Evolutionary conservation across 495 filamentous ascomycete genomes (phyloP).

Genomic region (Penicillium silybi): DNA sequence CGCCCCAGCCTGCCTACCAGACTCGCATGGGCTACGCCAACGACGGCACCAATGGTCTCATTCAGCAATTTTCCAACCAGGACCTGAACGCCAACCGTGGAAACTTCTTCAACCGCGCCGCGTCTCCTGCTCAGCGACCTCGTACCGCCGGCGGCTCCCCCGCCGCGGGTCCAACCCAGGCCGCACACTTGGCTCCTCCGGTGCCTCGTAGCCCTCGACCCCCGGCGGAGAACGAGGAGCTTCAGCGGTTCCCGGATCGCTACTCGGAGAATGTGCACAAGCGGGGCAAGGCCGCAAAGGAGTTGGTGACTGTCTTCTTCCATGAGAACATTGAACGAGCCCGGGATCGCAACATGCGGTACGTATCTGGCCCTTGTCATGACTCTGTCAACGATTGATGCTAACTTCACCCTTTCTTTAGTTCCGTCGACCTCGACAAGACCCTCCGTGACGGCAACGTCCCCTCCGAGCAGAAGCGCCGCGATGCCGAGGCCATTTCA

Average conservation of each 20-base stretch:
- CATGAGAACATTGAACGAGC: conserved; percentile 92
- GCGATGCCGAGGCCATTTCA: conserved; percentile 71
- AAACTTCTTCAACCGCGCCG: conserved; percentile 66
- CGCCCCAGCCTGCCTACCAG: conserved; percentile 49
- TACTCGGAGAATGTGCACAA: conserved; percentile 78
- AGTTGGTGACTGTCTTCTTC: conserved; percentile 83
- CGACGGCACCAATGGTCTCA: conserved; percentile 73
- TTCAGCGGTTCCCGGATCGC: conserved; percentile 71
- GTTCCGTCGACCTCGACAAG: conserved; percentile 86
- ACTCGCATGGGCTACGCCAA: conserved; percentile 46
- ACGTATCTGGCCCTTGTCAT: conserved; percentile 19
- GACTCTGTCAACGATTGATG: neutral
- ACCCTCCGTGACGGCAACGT: conserved; percentile 70
- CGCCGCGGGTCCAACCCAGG: conserved; percentile 57
- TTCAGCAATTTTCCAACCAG: conserved; percentile 96
- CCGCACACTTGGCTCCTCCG: conserved; percentile 59
- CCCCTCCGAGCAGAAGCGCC: conserved; percentile 68
- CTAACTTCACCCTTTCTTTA: conserved; percentile 28
- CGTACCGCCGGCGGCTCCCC: conserved; percentile 64
- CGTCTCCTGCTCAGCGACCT: conserved; percentile 69
- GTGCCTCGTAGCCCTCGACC: conserved; percentile 52
- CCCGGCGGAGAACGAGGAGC: conserved; percentile 42
- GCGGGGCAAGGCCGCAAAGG: conserved; percentile 58
- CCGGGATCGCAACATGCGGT: conserved; percentile 88
- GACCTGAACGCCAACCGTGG: conserved; percentile 72